Evolutionary conservation across 768 basidiomycete species (phyloP), one percentile per base, ranked within the genome.

Genomic region (Clitopilus passeckerianus): DNA sequence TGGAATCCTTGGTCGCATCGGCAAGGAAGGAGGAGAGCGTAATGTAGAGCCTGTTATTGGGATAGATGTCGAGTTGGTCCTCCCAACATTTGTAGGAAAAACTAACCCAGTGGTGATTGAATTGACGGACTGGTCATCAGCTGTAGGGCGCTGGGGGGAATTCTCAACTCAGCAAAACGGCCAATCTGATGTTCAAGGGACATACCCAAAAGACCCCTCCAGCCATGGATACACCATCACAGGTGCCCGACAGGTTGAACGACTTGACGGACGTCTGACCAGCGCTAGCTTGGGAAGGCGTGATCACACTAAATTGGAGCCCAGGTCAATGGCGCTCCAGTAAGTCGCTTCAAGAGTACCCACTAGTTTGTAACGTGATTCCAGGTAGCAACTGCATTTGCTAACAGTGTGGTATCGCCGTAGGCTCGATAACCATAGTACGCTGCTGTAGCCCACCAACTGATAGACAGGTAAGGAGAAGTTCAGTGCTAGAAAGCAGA

Each of bases 361-460:
- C 58, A 81, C 82, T 74, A 83, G 33, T 69, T 72, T 4, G 77
- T 72, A 5, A 84, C 75, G 53, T 76, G 74, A 16, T 75, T 75
- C 83, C 82, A 84, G 10, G 77, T 79, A 10, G 73, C 72, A 34
- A 80, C 68, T 0, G 79, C 80, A 60, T 82, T 75, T 1, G 70
- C 68, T 43, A 82, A 63, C 14, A 82, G 66, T 27, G 70, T 75
- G 1, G 65, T 58, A 61, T 82, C 77, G n/a, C 67, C 68, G 57
- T 83, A 84, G 2, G 78, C 78, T 57, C 78, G 73, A 63, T 79
- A 77, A 6, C 74, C 80, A 56, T 82, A 81, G 43, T 78, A 64
- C 0, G 80, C 78, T n/a, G 81, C 76, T 59, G 74, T 76, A 2
- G 79, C 82, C 82, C 82, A 83, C 82, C 81, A 84, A 60, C 80